Evolutionary conservation across 192 early-diverging fungal genomes (phyloP).

Genomic region (Rhizoclosmatium globosum): DNA sequence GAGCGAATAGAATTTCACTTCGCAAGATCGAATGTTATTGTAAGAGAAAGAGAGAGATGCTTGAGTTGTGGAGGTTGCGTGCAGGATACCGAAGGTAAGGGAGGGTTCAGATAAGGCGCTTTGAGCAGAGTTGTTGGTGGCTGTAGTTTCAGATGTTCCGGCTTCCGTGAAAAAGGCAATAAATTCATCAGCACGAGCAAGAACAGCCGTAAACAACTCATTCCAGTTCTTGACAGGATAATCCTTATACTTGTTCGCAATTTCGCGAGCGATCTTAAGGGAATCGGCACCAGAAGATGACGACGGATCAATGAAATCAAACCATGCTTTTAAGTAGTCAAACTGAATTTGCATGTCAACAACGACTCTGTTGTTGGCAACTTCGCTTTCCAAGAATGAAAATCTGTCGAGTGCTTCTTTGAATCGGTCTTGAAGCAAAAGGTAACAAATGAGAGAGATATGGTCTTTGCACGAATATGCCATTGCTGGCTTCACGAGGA

Average conservation of each 20-base stretch:
- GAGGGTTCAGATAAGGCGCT: constrained; percentile 3
- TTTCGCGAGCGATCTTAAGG: background rate
- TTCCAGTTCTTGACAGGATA: constrained; percentile 33
- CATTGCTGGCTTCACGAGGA: constrained; percentile 19
- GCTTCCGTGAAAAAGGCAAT: constrained; percentile 2
- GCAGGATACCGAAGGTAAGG: constrained; percentile 20
- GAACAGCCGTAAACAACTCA: constrained; percentile 14
- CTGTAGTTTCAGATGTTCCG: background rate
- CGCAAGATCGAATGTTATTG: constrained; percentile 4
- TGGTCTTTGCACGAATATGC: constrained; percentile 7
- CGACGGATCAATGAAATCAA: constrained; percentile 20
- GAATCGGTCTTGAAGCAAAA: constrained; percentile 33
- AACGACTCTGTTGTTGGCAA: background rate
- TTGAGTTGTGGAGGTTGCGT: background rate
- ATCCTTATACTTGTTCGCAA: constrained; percentile 6
- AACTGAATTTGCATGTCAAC: constrained; percentile 18
- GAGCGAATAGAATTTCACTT: constrained; percentile 13
- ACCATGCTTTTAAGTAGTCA: constrained; percentile 30
- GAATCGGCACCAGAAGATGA: background rate
- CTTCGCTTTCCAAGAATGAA: background rate
- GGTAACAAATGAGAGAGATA: constrained; percentile 26
- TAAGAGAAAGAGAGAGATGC: background rate
- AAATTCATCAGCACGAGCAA: constrained; percentile 13
- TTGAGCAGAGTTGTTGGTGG: background rate
- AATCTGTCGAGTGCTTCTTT: constrained; percentile 14